phyloP scores from a whole-genome alignment of 805 yeast genomes.

The Candida coquimbonensis region DNA sequence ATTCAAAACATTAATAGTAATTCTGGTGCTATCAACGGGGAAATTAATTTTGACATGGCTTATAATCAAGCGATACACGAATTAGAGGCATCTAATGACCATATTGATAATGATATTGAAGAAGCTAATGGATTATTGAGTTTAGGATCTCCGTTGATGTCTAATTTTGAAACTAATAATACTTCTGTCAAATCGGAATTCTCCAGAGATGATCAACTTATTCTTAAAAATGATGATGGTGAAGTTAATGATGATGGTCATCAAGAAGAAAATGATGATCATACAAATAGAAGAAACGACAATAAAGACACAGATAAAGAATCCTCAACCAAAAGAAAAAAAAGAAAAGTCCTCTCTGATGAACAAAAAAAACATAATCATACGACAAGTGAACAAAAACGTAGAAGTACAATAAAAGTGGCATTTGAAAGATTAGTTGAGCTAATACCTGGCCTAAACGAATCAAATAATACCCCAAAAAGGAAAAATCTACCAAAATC shows the following conservation, averaged over 20 bases:
- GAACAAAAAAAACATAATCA: slow-evolving; percentile 23
- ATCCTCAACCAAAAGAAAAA: slow-evolving; percentile 7
- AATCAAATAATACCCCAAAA: not conserved
- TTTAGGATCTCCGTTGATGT: slow-evolving; percentile 1
- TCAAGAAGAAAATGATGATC: not conserved
- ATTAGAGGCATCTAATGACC: not conserved
- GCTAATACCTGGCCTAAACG: slow-evolving; percentile 12
- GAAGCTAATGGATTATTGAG: not conserved
- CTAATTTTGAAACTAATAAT: not conserved
- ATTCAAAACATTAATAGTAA: not conserved
- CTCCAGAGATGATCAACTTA: no score
- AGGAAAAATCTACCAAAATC: slow-evolving; percentile 19
- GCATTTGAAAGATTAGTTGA: slow-evolving; percentile 16
- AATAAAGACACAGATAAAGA: not conserved
- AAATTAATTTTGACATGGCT: not conserved
- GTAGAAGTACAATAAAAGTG: slow-evolving; percentile 20
- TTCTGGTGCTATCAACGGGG: not conserved
- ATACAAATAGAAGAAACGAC: no score
- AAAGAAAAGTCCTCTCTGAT: slow-evolving; percentile 16
- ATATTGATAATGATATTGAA: not conserved
- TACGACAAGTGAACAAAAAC: slow-evolving; percentile 21
- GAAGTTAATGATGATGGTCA: no score
- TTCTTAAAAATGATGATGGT: no score
- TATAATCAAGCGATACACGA: slow-evolving; percentile 1
- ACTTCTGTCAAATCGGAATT: no score